Percentiles rank a stretch among this genome's conserved stretches.
phyloP scores from a whole-genome alignment of 2,329 filamentous ascomycete genomes.

The Pseudocercospora musae region DNA sequence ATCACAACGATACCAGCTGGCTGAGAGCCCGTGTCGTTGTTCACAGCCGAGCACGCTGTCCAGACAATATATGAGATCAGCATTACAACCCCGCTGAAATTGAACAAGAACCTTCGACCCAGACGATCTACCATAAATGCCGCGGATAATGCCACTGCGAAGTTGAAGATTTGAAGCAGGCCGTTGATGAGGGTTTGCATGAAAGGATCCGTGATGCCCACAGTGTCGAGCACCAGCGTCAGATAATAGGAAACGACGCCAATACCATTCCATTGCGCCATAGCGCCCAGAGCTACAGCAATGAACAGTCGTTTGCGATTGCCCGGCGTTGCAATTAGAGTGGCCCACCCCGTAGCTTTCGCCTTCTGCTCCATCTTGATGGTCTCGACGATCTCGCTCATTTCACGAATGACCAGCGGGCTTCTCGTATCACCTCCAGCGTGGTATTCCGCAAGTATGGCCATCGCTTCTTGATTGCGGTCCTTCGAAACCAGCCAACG shows the following conservation, averaged over 20 bases:
- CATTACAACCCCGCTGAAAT: conserved; percentile 17
- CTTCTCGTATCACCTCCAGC: conserved; percentile 46
- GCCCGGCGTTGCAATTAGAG: conserved; percentile 18
- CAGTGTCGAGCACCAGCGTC: conserved; percentile 17
- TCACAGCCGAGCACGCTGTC: conserved; percentile 20
- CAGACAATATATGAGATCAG: conserved; percentile 19
- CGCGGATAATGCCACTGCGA: conserved; percentile 16
- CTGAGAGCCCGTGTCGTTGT: conserved; percentile 20
- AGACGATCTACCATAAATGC: conserved; percentile 18
- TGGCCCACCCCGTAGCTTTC: conserved; percentile 32
- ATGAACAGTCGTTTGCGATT: conserved; percentile 41
- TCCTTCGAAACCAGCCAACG: conserved; percentile 27
- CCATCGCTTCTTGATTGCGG: conserved; percentile 28
- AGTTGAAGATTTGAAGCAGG: conserved; percentile 19
- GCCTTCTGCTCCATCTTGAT: conserved; percentile 57
- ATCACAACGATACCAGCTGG: conserved; percentile 25
- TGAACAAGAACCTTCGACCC: conserved; percentile 18
- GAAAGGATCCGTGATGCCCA: conserved; percentile 40
- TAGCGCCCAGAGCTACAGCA: conserved; percentile 34
- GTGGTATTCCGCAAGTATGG: conserved; percentile 43
- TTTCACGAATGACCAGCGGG: conserved; percentile 56
- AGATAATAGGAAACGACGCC: conserved; percentile 19
- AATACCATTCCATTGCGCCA: conserved; percentile 40
- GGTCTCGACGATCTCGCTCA: conserved; percentile 58
- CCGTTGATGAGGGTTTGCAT: conserved; percentile 22